phyloP scores from a whole-genome alignment of 257 asterid species.

The Solanum chmielewskii region DNA sequence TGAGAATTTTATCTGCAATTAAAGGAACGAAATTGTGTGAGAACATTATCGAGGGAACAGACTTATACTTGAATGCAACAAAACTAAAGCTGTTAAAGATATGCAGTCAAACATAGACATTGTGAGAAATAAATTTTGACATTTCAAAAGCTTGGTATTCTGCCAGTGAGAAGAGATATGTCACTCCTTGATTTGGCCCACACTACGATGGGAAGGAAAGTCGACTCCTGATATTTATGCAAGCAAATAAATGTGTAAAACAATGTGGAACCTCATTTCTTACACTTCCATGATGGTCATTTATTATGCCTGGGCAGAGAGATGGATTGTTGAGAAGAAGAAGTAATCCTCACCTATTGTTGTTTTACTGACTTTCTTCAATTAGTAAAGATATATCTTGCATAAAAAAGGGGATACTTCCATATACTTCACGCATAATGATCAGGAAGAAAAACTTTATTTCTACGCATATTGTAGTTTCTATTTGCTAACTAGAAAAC shows the following conservation, averaged over 20 bases:
- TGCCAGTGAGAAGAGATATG: neutral
- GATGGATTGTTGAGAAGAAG: neutral
- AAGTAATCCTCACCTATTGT: neutral
- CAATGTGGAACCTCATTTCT: neutral
- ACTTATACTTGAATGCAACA: neutral
- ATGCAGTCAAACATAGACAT: neutral
- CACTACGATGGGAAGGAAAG: neutral
- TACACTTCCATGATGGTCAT: neutral
- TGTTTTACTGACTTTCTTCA: neutral
- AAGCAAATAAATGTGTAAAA: neutral
- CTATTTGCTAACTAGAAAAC: neutral
- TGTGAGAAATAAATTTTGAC: neutral
- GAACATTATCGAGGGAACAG: neutral
- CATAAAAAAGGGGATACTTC: neutral
- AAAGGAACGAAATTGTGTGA: conserved; percentile 3
- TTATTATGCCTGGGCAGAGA: neutral
- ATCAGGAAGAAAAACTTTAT: neutral
- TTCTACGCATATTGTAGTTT: neutral
- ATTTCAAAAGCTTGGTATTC: neutral
- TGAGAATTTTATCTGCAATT: conserved; percentile 40
- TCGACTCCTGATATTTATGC: neutral
- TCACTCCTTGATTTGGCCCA: neutral
- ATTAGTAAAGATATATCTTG: neutral
- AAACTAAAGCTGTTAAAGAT: neutral
- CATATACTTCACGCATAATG: neutral